phyloP scores from a whole-genome alignment of 768 basidiomycete species.

The Mycena filopes region DNA sequence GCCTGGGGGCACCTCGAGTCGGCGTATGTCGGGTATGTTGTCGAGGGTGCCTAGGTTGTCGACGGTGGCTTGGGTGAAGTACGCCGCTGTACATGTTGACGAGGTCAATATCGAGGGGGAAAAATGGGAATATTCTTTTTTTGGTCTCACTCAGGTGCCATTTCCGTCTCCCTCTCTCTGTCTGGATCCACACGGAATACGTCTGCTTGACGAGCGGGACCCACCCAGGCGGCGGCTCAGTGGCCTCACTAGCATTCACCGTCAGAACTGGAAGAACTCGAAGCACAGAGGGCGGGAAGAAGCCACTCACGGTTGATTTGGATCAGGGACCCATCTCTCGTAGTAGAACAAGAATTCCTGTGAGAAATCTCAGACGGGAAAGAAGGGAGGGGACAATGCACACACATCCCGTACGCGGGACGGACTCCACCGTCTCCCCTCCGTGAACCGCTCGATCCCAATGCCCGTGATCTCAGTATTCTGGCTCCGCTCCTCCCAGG shows the following conservation, averaged over 20 bases:
- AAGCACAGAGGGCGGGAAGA: slow-evolving; percentile 7
- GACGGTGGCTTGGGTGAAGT: slow-evolving; percentile 82
- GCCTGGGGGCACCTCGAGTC: slow-evolving; percentile 72
- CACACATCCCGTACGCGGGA: slow-evolving; percentile 85
- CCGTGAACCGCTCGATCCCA: slow-evolving; percentile 88
- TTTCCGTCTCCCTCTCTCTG: slow-evolving; percentile 73
- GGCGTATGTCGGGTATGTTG: slow-evolving; percentile 66
- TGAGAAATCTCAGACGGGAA: slow-evolving; percentile 25
- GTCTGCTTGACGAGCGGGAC: slow-evolving; percentile 85
- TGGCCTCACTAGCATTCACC: slow-evolving; percentile 40
- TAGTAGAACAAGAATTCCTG: slow-evolving; percentile 91
- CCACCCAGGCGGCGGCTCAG: slow-evolving; percentile 69
- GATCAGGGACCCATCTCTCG: slow-evolving; percentile 70
- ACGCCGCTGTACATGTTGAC: slow-evolving; percentile 73
- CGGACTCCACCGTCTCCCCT: slow-evolving; percentile 85
- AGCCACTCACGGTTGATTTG: slow-evolving; percentile 52
- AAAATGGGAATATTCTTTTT: slow-evolving; percentile 1
- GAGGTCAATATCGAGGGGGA: not conserved
- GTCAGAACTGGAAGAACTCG: slow-evolving; percentile 29
- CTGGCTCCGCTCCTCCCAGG: slow-evolving; percentile 82
- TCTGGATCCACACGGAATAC: slow-evolving; percentile 82
- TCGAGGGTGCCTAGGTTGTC: slow-evolving; percentile 79
- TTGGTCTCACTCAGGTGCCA: slow-evolving; percentile 81
- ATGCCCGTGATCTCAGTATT: slow-evolving; percentile 80
- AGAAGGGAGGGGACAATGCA: slow-evolving; percentile 21